phyloP scores from a whole-genome alignment of 2,329 filamentous ascomycete genomes.

The Tolypocladium ovalisporum region DNA sequence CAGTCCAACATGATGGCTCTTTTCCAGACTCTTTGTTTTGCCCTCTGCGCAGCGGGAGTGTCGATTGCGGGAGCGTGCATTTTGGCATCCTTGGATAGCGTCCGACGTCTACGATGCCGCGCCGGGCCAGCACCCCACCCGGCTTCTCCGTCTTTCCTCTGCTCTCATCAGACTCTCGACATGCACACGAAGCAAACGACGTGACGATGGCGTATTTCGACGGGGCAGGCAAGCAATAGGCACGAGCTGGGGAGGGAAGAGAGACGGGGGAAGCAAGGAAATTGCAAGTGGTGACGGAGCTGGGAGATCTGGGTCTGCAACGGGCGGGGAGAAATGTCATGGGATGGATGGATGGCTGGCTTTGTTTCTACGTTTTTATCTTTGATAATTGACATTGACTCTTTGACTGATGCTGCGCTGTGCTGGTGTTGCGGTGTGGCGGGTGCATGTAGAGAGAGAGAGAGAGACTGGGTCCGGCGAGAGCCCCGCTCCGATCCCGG shows the following conservation, averaged over 20 bases:
- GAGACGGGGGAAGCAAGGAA: no score
- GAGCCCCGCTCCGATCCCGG: background rate
- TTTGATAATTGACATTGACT: background rate
- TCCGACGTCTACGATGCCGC: background rate
- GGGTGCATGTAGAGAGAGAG: background rate
- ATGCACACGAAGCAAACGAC: conserved; percentile 7
- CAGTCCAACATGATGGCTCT: conserved; percentile 5
- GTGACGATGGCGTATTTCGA: conserved; percentile 11
- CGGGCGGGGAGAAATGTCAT: background rate
- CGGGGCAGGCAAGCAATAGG: background rate
- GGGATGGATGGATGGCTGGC: background rate
- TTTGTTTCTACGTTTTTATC: background rate
- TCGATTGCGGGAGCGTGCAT: background rate
- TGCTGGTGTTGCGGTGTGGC: background rate
- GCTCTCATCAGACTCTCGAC: background rate
- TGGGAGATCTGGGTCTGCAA: background rate
- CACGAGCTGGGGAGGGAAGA: background rate
- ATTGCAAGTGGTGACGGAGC: background rate
- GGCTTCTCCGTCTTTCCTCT: background rate
- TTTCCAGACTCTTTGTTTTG: background rate
- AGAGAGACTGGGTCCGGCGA: background rate
- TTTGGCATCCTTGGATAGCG: background rate
- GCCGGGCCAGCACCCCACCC: background rate
- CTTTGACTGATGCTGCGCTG: background rate
- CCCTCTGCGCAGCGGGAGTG: background rate